phyloP scores from a whole-genome alignment of 495 filamentous ascomycete species.

The Penicillium arizonense region DNA sequence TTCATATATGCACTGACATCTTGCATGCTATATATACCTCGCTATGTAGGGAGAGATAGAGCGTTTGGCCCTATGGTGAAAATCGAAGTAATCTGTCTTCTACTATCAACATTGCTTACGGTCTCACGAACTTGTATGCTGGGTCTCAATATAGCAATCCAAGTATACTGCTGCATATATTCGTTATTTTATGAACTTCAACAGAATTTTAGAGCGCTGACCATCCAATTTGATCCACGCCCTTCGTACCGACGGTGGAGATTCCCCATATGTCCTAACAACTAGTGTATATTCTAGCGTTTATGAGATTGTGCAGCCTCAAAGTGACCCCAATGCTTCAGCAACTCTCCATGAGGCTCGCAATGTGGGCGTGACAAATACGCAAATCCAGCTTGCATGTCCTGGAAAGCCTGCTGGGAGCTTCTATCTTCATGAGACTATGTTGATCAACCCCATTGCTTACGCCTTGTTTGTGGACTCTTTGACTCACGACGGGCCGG shows the following conservation, averaged over 20 bases:
- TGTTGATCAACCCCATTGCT: not conserved
- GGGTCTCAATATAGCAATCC: too few relatives aligned
- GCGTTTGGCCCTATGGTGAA: too few relatives aligned
- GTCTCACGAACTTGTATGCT: too few relatives aligned
- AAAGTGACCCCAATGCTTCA: conserved; percentile 34
- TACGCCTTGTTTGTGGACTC: not conserved
- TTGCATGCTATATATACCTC: too few relatives aligned
- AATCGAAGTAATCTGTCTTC: too few relatives aligned
- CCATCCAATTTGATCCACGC: conserved; percentile 30
- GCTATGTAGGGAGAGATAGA: too few relatives aligned
- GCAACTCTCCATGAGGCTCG: conserved; percentile 31
- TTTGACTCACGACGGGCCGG: not conserved
- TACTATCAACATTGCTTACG: too few relatives aligned
- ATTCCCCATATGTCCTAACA: conserved; percentile 42
- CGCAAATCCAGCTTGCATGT: conserved; percentile 37
- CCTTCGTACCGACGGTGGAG: conserved; percentile 34
- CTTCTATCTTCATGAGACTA: conserved; percentile 32
- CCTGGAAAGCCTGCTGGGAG: conserved; percentile 27
- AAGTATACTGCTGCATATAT: too few relatives aligned
- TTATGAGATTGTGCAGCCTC: conserved; percentile 45
- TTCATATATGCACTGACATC: not conserved
- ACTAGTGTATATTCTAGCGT: conserved; percentile 36
- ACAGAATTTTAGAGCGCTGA: too few relatives aligned
- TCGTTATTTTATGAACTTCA: too few relatives aligned
- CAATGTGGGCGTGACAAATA: conserved; percentile 36